phyloP scores from a whole-genome alignment of 768 basidiomycete genomes.

The Mycena amicta region DNA sequence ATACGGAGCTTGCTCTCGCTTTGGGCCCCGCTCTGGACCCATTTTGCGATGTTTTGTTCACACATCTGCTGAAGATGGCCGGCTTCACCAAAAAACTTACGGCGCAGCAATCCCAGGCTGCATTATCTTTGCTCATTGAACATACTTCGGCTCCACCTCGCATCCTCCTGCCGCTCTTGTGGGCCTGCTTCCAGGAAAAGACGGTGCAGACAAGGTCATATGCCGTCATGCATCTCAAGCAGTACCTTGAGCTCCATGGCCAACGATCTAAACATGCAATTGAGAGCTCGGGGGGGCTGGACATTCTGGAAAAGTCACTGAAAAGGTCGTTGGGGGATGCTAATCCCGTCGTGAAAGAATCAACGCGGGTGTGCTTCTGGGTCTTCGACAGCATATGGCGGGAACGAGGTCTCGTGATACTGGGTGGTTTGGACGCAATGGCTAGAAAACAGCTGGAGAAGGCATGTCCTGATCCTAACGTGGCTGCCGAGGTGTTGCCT shows the following conservation, averaged over 20 bases:
- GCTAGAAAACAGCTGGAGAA: slow-evolving; percentile 87
- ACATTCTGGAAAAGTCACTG: slow-evolving; percentile 72
- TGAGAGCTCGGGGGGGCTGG: slow-evolving; percentile 68
- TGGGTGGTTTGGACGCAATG: slow-evolving; percentile 66
- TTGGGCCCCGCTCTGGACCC: slow-evolving; percentile 76
- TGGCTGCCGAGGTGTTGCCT: slow-evolving; percentile 40
- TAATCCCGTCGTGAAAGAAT: slow-evolving; percentile 79
- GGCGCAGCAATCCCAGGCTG: slow-evolving; percentile 81
- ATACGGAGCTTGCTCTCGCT: slow-evolving; percentile 68
- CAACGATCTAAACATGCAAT: slow-evolving; percentile 62
- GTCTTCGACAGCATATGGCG: slow-evolving; percentile 75
- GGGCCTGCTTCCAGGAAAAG: slow-evolving; percentile 76
- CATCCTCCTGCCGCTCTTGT: slow-evolving; percentile 67
- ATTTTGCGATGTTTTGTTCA: slow-evolving; percentile 74
- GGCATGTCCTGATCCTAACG: slow-evolving; percentile 66
- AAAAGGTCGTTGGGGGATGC: slow-evolving; percentile 76
- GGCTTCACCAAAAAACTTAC: slow-evolving; percentile 91
- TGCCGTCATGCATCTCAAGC: slow-evolving; percentile 69
- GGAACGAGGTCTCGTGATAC: slow-evolving; percentile 61
- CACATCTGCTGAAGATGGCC: slow-evolving; percentile 83
- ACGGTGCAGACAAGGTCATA: slow-evolving; percentile 72
- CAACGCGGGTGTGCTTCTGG: slow-evolving; percentile 78
- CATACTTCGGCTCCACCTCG: slow-evolving; percentile 74
- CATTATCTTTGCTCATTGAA: slow-evolving; percentile 67
- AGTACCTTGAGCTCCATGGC: slow-evolving; percentile 76